These are phyloP conservation scores for Trichoderma koningiopsis DNA, from an alignment of 2,329 filamentous ascomycete species.

Conservation along the genomic window DNA sequence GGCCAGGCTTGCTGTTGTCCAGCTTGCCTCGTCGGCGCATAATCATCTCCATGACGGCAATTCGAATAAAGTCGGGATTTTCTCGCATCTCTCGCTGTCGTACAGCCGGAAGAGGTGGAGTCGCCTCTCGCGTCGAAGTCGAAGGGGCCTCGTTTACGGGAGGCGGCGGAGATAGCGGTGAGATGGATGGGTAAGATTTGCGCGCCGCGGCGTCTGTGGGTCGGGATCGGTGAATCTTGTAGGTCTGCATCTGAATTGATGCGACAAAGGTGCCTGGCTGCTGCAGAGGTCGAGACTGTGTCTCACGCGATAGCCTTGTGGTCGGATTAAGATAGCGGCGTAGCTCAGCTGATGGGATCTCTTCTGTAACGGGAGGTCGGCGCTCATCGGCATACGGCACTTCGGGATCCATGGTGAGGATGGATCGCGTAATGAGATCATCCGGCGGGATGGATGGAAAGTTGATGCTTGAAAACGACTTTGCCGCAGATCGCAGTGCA, in stretches of 20 bases:
- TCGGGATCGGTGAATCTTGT: constrained; percentile 59
- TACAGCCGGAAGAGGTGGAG: constrained; percentile 44
- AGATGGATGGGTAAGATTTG: constrained; percentile 38
- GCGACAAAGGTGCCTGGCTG: constrained; percentile 56
- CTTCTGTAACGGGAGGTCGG: constrained; percentile 62
- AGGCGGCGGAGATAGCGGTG: constrained; percentile 37
- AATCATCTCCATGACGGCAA: constrained; percentile 72
- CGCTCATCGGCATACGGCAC: constrained; percentile 70
- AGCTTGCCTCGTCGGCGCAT: constrained; percentile 69
- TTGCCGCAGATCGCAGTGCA: constrained; percentile 64
- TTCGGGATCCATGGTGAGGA: constrained; percentile 66
- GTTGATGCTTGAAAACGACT: constrained; percentile 64
- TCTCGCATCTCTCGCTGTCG: constrained; percentile 70
- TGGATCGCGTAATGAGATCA: constrained; percentile 67
- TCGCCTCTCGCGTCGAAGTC: neutral
- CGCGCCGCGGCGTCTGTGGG: constrained; percentile 40
- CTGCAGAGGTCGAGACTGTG: constrained; percentile 34
- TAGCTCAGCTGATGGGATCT: constrained; percentile 66
- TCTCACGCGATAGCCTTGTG: constrained; percentile 43
- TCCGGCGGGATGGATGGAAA: constrained; percentile 66
- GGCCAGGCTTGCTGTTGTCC: constrained; percentile 65
- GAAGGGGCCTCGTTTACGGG: constrained; percentile 37
- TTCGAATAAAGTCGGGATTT: constrained; percentile 70
- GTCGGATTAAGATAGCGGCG: constrained; percentile 70
- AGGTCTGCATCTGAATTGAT: constrained; percentile 73